Percentiles rank a stretch among this genome's conserved stretches.
Evolutionary conservation across 2,329 filamentous ascomycete genomes (phyloP).

Genomic region (Teratosphaeria destructans): DNA sequence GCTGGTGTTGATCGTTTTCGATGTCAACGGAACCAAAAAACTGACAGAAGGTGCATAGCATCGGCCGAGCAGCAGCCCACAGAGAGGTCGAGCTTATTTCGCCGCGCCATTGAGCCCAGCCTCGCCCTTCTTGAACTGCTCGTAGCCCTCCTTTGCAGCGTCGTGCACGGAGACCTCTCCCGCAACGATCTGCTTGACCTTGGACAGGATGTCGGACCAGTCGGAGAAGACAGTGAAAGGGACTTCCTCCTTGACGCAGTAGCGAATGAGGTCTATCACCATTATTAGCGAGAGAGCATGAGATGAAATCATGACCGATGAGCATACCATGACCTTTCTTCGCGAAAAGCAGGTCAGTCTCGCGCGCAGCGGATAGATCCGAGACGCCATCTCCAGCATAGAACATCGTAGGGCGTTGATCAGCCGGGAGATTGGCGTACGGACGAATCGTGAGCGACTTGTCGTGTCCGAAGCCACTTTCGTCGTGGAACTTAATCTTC

Average conservation of each 20-base stretch:
- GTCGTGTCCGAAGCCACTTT: conserved; percentile 87
- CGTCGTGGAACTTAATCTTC: conserved; percentile 81
- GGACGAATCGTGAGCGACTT: conserved; percentile 86
- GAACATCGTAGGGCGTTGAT: conserved; percentile 69
- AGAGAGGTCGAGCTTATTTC: conserved; percentile 1
- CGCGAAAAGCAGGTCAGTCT: conserved; percentile 88
- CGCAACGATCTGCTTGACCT: conserved; percentile 65
- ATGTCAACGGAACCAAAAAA: too few relatives aligned
- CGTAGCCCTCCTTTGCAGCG: conserved; percentile 48
- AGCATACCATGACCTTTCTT: conserved; percentile 72
- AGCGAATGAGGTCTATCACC: conserved; percentile 65
- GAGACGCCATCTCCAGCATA: conserved; percentile 94
- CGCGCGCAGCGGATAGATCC: conserved; percentile 80
- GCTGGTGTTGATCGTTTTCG: too few relatives aligned
- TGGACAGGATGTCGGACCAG: conserved; percentile 68
- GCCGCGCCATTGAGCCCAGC: conserved; percentile 23
- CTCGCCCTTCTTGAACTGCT: conserved; percentile 36
- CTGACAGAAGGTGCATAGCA: too few relatives aligned
- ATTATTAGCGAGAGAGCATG: not conserved
- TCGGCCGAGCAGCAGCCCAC: not conserved
- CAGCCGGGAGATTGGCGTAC: conserved; percentile 62
- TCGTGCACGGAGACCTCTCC: conserved; percentile 62
- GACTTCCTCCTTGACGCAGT: conserved; percentile 72
- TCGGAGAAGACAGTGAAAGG: conserved; percentile 82
- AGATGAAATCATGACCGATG: not conserved